Percentiles rank a stretch among this genome's conserved stretches.
Evolutionary conservation across 176 grass and related monocot species (phyloP).

Genomic region (Pontederia paniculata): DNA sequence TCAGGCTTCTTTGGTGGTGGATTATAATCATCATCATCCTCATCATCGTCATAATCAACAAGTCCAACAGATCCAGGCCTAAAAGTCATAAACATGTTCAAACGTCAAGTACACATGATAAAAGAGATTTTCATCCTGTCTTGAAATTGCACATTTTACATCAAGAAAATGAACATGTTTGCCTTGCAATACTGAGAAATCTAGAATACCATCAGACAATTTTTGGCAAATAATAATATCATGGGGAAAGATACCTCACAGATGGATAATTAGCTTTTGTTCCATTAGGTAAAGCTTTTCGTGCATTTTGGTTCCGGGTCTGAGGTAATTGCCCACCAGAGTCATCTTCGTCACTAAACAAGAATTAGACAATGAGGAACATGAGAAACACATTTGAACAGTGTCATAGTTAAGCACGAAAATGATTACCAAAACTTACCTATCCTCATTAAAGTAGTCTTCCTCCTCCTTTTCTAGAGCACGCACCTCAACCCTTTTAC

Average conservation of each 20-base stretch:
- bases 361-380: constrained; percentile 8
- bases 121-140: constrained; percentile 5
- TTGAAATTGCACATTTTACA: not conserved
- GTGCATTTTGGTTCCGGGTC: constrained; percentile 29
- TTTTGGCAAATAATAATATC: not conserved
- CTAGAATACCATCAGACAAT: not conserved
- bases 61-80: constrained; percentile 45
- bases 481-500: constrained; percentile 49
- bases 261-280: constrained; percentile 35
- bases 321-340: constrained; percentile 25
- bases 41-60: constrained; percentile 51
- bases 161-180: no score
- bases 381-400: not conserved
- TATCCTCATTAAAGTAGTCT: constrained; percentile 64
- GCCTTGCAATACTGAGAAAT: not conserved
- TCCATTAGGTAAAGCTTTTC: constrained; percentile 52
- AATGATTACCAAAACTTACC: constrained; percentile 26
- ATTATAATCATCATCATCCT: constrained; percentile 51
- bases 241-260: constrained; percentile 31
- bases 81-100: constrained; percentile 14
- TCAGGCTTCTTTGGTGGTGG: constrained; percentile 36
- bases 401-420: not conserved
- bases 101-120: constrained; percentile 6
- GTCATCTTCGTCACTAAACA: constrained; percentile 54
- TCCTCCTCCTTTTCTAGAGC: constrained; percentile 63